Conservation (phyloP, 257 asterid species). For the Salvia miltiorrhiza region DNA sequence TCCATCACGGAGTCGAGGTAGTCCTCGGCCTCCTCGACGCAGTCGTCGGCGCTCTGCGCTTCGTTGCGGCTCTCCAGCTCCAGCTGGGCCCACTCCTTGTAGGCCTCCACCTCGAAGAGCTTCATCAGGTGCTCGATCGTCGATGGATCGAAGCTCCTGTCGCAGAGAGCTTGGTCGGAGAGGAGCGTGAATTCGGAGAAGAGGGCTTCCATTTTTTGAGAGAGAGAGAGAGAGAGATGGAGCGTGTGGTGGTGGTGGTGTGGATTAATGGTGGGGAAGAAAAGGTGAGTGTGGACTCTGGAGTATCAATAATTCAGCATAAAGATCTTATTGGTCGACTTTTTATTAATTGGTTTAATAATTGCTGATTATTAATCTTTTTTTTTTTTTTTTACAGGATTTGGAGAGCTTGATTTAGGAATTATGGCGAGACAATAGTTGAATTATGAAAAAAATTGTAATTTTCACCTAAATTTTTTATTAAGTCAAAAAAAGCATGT, state of each 20-base stretch:
- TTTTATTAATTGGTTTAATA: not conserved
- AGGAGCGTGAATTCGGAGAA: slow-evolving; percentile 58
- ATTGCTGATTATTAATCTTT: too few species aligned
- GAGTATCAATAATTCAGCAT: slow-evolving; percentile 23
- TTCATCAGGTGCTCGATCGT: slow-evolving; percentile 69
- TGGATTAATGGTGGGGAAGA: not conserved
- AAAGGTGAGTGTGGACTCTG: not conserved
- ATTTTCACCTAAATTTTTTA: too few species aligned
- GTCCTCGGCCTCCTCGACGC: slow-evolving; percentile 50
- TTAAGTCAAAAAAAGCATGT: too few species aligned
- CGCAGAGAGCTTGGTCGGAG: slow-evolving; percentile 58
- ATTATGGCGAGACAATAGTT: too few species aligned
- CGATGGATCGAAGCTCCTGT: slow-evolving; percentile 72
- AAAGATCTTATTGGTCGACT: not conserved
- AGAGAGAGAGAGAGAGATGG: not conserved
- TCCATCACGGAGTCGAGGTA: slow-evolving; percentile 76
- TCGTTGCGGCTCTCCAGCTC: slow-evolving; percentile 55
- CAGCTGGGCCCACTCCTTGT: slow-evolving; percentile 85
- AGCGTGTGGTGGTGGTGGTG: not conserved
- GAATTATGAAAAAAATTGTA: too few species aligned
- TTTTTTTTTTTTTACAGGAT: too few species aligned
- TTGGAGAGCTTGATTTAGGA: too few species aligned
- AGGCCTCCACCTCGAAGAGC: slow-evolving; percentile 78
- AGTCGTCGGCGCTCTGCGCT: slow-evolving; percentile 31
- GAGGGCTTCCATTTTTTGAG: slow-evolving; percentile 56